A percentile compares a stretch with the other conserved stretches of the same genome.
Evolutionary conservation across 2,329 filamentous ascomycete genomes (phyloP).

Genomic region (Hymenoscyphus fructigenus): DNA sequence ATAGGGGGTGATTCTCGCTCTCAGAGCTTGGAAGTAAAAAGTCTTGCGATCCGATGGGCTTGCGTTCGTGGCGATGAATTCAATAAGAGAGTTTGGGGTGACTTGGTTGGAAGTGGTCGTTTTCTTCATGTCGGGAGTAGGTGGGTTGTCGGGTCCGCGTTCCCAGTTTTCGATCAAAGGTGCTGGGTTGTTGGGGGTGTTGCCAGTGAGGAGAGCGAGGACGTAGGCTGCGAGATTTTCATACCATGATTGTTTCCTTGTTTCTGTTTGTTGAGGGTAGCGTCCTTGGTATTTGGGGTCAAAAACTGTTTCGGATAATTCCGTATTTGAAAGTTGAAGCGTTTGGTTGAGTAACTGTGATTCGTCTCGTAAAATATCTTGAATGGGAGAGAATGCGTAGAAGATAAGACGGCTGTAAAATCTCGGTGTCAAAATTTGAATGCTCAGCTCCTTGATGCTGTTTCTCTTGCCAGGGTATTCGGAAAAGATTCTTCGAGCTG

Average conservation of each 20-base stretch:
- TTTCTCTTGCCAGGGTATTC: conserved; percentile 7
- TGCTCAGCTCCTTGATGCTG: conserved; percentile 43
- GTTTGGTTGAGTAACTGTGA: conserved; percentile 19
- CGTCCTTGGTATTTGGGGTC: background rate
- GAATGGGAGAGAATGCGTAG: conserved; percentile 53
- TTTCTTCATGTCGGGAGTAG: background rate
- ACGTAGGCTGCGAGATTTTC: background rate
- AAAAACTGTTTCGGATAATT: background rate
- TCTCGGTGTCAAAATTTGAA: conserved; percentile 60
- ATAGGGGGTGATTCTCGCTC: conserved; percentile 2
- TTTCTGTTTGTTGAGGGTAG: background rate
- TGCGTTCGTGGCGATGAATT: background rate
- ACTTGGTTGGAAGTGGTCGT: background rate
- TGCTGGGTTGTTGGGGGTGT: background rate
- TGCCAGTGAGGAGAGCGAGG: conserved; percentile 2
- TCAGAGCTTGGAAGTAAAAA: background rate
- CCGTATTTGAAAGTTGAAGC: conserved; percentile 17
- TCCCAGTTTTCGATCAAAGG: conserved; percentile 2
- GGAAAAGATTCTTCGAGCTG: conserved; percentile 22
- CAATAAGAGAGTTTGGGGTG: background rate
- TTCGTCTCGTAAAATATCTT: conserved; percentile 62
- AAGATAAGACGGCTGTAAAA: conserved; percentile 68
- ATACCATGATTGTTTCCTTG: background rate
- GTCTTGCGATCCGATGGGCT: background rate
- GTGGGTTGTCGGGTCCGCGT: background rate